phyloP scores from a whole-genome alignment of 2,329 filamentous ascomycete genomes.

The Keithomyces neogunnii region DNA sequence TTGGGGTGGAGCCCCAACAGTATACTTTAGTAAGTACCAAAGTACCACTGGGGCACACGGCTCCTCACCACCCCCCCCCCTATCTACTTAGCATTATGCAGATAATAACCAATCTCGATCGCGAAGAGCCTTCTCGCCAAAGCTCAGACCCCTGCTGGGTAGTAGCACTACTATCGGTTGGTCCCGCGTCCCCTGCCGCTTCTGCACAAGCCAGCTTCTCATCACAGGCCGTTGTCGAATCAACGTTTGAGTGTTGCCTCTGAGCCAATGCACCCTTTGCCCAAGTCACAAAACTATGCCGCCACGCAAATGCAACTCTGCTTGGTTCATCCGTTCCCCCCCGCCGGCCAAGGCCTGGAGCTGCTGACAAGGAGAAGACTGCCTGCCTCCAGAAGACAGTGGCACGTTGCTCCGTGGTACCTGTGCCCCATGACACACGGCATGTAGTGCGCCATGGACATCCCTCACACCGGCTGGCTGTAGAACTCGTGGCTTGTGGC shows the following conservation, averaged over 20 bases:
- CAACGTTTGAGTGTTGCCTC: not conserved
- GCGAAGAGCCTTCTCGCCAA: constrained; percentile 19
- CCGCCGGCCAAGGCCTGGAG: not conserved
- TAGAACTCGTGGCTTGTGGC: not conserved
- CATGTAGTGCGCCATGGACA: not conserved
- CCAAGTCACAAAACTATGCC: constrained; percentile 1
- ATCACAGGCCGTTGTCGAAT: constrained; percentile 30
- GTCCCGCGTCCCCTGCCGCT: constrained; percentile 36
- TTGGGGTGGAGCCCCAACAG: too few species aligned
- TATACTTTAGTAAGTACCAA: too few species aligned
- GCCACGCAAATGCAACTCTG: constrained; percentile 6
- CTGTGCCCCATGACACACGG: not conserved
- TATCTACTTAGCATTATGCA: constrained; percentile 15
- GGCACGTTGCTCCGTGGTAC: not conserved
- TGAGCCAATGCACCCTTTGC: constrained; percentile 2
- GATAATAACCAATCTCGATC: constrained; percentile 33
- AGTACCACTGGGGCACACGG: too few species aligned
- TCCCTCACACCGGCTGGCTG: not conserved
- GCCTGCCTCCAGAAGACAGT: not conserved
- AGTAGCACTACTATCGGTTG: constrained; percentile 33
- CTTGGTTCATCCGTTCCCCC: not conserved
- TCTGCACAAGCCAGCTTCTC: constrained; percentile 34
- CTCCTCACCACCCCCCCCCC: too few species aligned
- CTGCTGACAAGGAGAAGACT: not conserved
- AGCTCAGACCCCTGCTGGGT: constrained; percentile 17